Evolutionary conservation across 352 stramenopile species (phyloP).

Genomic region (Phytopythium boreale): DNA sequence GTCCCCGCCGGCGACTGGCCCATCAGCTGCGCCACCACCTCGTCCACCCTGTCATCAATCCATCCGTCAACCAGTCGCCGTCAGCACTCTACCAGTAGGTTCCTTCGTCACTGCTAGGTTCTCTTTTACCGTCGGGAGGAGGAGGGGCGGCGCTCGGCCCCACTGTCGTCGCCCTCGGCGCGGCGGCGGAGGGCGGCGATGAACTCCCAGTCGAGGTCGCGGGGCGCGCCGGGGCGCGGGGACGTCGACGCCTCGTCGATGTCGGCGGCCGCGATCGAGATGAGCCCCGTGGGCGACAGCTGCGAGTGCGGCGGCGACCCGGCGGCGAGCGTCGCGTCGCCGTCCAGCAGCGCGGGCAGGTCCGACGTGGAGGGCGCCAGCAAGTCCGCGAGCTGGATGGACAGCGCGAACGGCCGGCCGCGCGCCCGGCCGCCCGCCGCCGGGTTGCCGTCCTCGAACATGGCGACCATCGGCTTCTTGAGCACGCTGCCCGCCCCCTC

Average conservation of each 20-base stretch:
- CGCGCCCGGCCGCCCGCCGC: conserved; percentile 4
- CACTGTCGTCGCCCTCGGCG: conserved; percentile 1
- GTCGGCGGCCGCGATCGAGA: conserved; percentile 80
- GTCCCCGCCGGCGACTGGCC: conserved; percentile 14
- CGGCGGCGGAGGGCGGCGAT: conserved; percentile 50
- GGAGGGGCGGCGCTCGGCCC: background rate
- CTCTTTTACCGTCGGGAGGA: background rate
- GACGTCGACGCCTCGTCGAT: conserved; percentile 62
- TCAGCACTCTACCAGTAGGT: background rate
- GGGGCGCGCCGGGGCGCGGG: conserved; percentile 15
- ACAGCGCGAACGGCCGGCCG: conserved; percentile 4
- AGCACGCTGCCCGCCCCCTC: conserved; percentile 18
- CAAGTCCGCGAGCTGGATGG: conserved; percentile 20
- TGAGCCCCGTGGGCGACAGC: conserved; percentile 70
- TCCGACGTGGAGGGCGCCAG: conserved; percentile 15
- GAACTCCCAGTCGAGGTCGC: conserved; percentile 62
- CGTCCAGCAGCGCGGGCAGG: conserved; percentile 35
- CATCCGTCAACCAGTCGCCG: background rate
- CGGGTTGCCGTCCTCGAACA: conserved; percentile 18
- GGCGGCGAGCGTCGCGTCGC: conserved; percentile 43
- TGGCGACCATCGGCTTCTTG: conserved; percentile 48
- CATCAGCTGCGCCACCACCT: conserved; percentile 26
- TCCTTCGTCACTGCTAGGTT: background rate
- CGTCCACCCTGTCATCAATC: conserved; percentile 13
- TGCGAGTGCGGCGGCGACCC: conserved; percentile 39